These are phyloP conservation scores for Monosporascus sp. DNA, from an alignment of 2,329 filamentous ascomycete species.

Conservation along the genomic window DNA sequence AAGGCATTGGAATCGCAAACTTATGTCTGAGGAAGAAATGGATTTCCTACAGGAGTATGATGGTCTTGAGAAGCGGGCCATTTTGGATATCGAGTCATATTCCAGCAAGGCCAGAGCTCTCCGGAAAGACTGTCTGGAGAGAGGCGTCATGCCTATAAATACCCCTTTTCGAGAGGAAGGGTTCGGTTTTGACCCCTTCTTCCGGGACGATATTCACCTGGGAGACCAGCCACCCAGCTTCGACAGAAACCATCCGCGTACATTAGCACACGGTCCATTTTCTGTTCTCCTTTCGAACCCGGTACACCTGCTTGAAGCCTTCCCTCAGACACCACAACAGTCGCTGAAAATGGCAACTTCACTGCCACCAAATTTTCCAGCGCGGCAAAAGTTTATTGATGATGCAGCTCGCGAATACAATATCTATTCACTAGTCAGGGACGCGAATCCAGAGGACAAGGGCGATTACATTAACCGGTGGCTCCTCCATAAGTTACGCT, in stretches of 20 bases:
- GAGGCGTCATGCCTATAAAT: constrained; percentile 38
- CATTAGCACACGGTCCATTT: constrained; percentile 36
- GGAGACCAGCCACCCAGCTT: constrained; percentile 19
- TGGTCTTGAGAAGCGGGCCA: constrained; percentile 28
- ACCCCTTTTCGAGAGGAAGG: constrained; percentile 35
- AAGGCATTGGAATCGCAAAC: constrained; percentile 18
- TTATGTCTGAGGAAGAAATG: constrained; percentile 32
- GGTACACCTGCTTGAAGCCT: constrained; percentile 34
- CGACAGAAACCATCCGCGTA: constrained; percentile 14
- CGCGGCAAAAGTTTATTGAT: constrained; percentile 29
- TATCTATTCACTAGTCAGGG: constrained; percentile 38
- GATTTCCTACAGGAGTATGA: constrained; percentile 42
- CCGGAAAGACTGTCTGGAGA: constrained; percentile 34
- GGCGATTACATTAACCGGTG: constrained; percentile 46
- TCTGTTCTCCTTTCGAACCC: constrained; percentile 45
- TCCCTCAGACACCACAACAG: constrained; percentile 35
- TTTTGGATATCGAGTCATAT: constrained; percentile 27
- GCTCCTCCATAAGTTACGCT: constrained; percentile 46
- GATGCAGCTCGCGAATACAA: constrained; percentile 43
- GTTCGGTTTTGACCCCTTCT: constrained; percentile 33
- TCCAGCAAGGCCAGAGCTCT: constrained; percentile 30
- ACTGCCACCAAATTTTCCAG: constrained; percentile 31
- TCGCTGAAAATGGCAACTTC: constrained; percentile 35
- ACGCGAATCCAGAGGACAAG: constrained; percentile 32
- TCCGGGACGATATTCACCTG: constrained; percentile 39